These are phyloP conservation scores for Cercospora sesami DNA, from an alignment of 2,329 filamentous ascomycete species.

Conservation along the genomic window DNA sequence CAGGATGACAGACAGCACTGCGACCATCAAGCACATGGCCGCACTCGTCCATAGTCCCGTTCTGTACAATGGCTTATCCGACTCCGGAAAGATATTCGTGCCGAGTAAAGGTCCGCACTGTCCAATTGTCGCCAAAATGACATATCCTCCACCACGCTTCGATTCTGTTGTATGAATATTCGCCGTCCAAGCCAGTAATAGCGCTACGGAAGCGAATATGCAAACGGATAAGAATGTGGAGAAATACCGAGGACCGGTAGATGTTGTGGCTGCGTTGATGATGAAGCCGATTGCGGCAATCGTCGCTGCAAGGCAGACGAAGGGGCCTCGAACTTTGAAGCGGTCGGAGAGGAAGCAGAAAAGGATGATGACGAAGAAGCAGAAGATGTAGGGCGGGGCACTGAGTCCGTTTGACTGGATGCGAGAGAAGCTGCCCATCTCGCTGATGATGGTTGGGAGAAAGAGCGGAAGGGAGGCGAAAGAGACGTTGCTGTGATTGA, in stretches of 20 bases:
- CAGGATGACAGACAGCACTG: constrained; percentile 54
- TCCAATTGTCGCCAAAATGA: constrained; percentile 44
- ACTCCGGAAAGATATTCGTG: constrained; percentile 59
- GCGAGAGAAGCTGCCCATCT: constrained; percentile 57
- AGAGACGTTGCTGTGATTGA: constrained; percentile 55
- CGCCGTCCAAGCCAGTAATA: constrained; percentile 42
- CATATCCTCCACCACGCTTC: constrained; percentile 41
- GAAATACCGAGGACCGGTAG: constrained; percentile 40
- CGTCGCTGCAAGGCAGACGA: constrained; percentile 40
- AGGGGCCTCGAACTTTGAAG: constrained; percentile 43
- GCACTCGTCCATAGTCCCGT: constrained; percentile 63
- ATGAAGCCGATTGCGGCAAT: constrained; percentile 45
- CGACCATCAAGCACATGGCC: constrained; percentile 62
- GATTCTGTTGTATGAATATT: constrained; percentile 44
- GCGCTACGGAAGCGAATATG: constrained; percentile 42
- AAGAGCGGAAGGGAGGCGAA: constrained; percentile 56
- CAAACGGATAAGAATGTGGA: constrained; percentile 44
- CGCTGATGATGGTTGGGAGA: constrained; percentile 64
- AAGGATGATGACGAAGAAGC: constrained; percentile 43
- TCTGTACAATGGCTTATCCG: constrained; percentile 49
- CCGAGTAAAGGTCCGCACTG: constrained; percentile 70
- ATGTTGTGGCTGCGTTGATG: constrained; percentile 42
- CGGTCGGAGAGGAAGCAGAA: constrained; percentile 43
- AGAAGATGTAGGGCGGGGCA: constrained; percentile 46
- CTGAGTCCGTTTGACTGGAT: constrained; percentile 43